A percentile compares a stretch with the other conserved stretches of the same genome.
These are phyloP conservation scores for Phanerochaete sordida DNA, from an alignment of 768 basidiomycete species.

Conservation along the genomic window DNA sequence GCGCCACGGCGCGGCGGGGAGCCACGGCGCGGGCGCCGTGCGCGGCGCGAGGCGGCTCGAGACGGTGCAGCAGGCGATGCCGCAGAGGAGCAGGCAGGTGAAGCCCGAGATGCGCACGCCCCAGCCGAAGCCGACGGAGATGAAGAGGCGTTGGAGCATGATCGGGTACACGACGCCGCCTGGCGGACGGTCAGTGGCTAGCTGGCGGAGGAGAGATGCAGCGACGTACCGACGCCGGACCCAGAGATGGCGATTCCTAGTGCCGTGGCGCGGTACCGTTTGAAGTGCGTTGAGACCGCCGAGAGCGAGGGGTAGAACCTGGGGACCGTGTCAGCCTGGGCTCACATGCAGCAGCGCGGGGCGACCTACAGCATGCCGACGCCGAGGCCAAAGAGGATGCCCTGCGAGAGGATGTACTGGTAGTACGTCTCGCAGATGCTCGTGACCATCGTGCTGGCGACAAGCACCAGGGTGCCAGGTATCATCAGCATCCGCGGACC, in stretches of 20 bases:
- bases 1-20: slow-evolving; percentile 30
- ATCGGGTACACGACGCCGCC: slow-evolving; percentile 73
- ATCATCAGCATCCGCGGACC: slow-evolving; percentile 55
- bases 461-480: slow-evolving; percentile 45
- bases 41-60: slow-evolving; percentile 25
- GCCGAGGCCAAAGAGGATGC: slow-evolving; percentile 61
- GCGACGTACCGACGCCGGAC: slow-evolving; percentile 50
- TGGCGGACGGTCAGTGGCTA: slow-evolving; percentile 17
- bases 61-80: slow-evolving; percentile 44
- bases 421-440: slow-evolving; percentile 56
- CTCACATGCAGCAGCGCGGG: not conserved
- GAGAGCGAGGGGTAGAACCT: slow-evolving; percentile 73
- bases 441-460: slow-evolving; percentile 54
- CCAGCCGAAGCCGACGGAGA: slow-evolving; percentile 57
- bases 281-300: slow-evolving; percentile 64
- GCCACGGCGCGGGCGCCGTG: slow-evolving; percentile 18
- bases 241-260: slow-evolving; percentile 69
- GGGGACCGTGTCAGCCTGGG: slow-evolving; percentile 11
- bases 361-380: slow-evolving; percentile 58
- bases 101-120: slow-evolving; percentile 55
- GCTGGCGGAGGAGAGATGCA: not conserved
- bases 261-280: slow-evolving; percentile 63
- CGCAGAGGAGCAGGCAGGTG: slow-evolving; percentile 44
- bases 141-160: slow-evolving; percentile 57
- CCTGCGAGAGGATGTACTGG: slow-evolving; percentile 61